A percentile compares a stretch with the other conserved stretches of the same genome.
phyloP scores from a whole-genome alignment of 139 green algal genomes.

The Micractinium conductrix region DNA sequence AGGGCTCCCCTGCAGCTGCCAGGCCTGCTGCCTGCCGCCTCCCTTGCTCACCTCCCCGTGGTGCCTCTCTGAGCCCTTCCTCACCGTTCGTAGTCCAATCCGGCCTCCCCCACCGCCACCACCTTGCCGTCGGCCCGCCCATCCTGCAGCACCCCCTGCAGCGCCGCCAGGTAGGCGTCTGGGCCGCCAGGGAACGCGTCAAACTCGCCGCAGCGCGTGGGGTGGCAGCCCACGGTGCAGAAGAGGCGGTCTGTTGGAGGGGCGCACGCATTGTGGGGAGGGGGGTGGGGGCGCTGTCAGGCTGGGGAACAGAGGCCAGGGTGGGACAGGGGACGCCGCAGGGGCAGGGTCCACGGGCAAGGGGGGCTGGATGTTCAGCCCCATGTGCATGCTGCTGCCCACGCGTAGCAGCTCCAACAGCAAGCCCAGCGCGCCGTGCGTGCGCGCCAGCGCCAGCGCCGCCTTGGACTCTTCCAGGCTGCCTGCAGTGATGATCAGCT shows the following conservation, averaged over 20 bases:
- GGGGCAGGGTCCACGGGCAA: too few relatives aligned
- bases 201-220: conserved; percentile 84
- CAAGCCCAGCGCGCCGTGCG: conserved; percentile 35
- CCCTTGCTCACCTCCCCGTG: too few relatives aligned
- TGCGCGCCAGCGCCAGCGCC: conserved; percentile 63
- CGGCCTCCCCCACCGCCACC: conserved; percentile 89
- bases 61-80: too few relatives aligned
- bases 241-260: conserved; percentile 72
- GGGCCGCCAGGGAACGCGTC: conserved; percentile 52
- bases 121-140: conserved; percentile 73
- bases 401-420: background rate
- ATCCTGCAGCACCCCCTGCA: conserved; percentile 55
- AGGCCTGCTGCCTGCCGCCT: too few relatives aligned
- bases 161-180: conserved; percentile 60
- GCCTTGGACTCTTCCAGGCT: conserved; percentile 58
- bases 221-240: conserved; percentile 88
- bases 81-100: conserved; percentile 77
- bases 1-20: too few relatives aligned
- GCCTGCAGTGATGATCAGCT: conserved; percentile 80
- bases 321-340: too few relatives aligned
- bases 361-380: background rate
- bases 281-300: background rate
- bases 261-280: too few relatives aligned
- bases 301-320: background rate
- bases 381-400: background rate